phyloP scores from a whole-genome alignment of 352 stramenopile species.

The Pythium phragmiticola region DNA sequence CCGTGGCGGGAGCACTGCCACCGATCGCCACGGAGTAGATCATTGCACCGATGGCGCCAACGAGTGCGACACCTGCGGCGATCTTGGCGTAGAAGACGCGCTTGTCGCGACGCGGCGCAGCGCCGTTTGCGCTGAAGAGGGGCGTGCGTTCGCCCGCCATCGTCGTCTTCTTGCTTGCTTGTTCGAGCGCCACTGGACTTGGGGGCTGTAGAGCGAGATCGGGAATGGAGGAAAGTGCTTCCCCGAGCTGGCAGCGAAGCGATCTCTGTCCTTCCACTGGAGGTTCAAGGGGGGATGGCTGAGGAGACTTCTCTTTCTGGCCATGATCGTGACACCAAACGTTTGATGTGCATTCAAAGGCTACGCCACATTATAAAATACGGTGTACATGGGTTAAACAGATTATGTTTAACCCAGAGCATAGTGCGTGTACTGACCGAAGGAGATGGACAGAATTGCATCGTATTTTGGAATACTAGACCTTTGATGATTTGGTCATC shows the following conservation, averaged over 20 bases:
- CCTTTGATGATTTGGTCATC: slow-evolving; percentile 3
- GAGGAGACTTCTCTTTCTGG: neutral
- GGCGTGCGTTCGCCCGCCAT: slow-evolving; percentile 26
- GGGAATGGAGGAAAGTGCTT: neutral
- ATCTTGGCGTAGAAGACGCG: slow-evolving; percentile 24
- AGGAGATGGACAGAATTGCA: neutral
- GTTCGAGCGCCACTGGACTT: neutral
- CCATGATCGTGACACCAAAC: slow-evolving; percentile 11
- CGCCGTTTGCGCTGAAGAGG: slow-evolving; percentile 21
- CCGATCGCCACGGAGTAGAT: slow-evolving; percentile 11
- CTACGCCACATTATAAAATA: slow-evolving; percentile 8
- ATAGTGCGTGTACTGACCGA: neutral
- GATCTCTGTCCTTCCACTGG: neutral
- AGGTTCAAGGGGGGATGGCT: neutral
- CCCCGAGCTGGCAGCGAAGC: neutral
- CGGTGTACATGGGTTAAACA: neutral
- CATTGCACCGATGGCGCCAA: slow-evolving; percentile 5
- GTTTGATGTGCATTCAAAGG: slow-evolving; percentile 14
- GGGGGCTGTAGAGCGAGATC: neutral
- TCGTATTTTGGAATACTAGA: slow-evolving; percentile 8
- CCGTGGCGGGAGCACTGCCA: neutral
- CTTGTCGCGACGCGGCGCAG: slow-evolving; percentile 10
- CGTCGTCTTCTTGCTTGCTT: neutral
- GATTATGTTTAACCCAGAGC: neutral
- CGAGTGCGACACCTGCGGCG: slow-evolving; percentile 16